These are phyloP conservation scores for Pleurotus djamor DNA, from an alignment of 768 basidiomycete species.

Conservation along the genomic window DNA sequence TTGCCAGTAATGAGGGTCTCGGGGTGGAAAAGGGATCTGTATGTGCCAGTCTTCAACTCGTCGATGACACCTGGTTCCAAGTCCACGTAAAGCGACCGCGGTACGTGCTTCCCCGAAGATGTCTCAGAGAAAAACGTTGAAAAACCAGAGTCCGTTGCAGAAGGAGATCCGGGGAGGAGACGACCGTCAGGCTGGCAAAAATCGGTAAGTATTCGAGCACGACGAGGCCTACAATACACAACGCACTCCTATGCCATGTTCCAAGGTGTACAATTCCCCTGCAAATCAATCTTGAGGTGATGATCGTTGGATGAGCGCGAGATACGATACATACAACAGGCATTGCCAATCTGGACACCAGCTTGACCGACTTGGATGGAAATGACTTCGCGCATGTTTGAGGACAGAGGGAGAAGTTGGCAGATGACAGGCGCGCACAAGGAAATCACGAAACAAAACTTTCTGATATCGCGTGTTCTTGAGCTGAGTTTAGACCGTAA, in stretches of 20 bases:
- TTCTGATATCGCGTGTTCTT: not conserved
- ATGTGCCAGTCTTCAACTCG: conserved; percentile 89
- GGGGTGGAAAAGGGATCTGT: conserved; percentile 95
- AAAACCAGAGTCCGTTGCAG: conserved; percentile 80
- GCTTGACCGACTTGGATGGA: conserved; percentile 97
- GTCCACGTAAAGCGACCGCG: conserved; percentile 95
- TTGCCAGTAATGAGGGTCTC: conserved; percentile 97
- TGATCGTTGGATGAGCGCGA: conserved; percentile 13
- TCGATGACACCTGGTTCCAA: conserved; percentile 95
- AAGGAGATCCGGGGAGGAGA: conserved; percentile 67
- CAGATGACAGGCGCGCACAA: conserved; percentile 3
- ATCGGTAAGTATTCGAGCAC: not conserved
- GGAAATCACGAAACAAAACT: not conserved
- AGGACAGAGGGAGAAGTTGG: conserved; percentile 10
- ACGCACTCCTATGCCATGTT: conserved; percentile 93
- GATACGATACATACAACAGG: conserved; percentile 74
- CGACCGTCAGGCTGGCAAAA: conserved; percentile 83
- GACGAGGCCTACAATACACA: not conserved
- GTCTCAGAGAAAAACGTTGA: conserved; percentile 98
- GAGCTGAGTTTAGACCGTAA: not conserved
- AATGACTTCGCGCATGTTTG: conserved; percentile 88
- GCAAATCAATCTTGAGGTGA: conserved; percentile 21
- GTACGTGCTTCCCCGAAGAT: conserved; percentile 92
- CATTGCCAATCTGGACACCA: conserved; percentile 92
- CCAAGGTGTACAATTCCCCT: conserved; percentile 98